Evolutionary conservation across 495 filamentous ascomycete genomes (phyloP), one percentile per base, ranked within the genome.

Genomic region (Trichocladium uniseriatum): DNA sequence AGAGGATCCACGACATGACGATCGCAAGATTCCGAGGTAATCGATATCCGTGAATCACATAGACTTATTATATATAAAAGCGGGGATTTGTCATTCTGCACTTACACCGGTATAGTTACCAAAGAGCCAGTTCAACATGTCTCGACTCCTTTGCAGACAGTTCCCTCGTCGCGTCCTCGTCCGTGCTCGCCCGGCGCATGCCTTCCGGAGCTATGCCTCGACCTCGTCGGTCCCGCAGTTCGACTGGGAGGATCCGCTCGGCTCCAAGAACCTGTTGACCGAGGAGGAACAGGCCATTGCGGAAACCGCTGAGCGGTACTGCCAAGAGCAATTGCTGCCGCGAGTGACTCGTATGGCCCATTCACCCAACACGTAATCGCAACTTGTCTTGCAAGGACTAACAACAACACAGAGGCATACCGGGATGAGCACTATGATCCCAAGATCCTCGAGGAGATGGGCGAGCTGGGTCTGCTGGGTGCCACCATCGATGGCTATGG

Each of bases 361-460:
- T 48, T 21, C 21, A 28, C 20, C 44, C 27, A n/a, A n/a, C n/a
- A n/a, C n/a, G n/a, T n/a, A n/a, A n/a, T n/a, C n/a, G n/a, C 29
- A 16, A 31, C 18, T 19, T 10, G 5, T 15, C 3, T 6, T 43
- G 38, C 31, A 3, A 6, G 11, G 9, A 29, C 56, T 60, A 48
- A 63, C 51, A 27, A 43, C 9, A 21, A 13, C 42, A 56, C 55
- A 96, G 92, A 97, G 70, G 94, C 92, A 53, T 96, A 96, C 69
- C 80, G 92, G 55, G 84, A 91, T 51, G 92, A 98, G 67, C 62
- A 94, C 62, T 98, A 91, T 67, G 92, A 98, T 66, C 77, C 77
- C 46, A 78, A 80, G 49, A 95, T 98, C 40, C 77, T 97, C 19
- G 76, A 79, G 60, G 92, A 98, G 69, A 98, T 98, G 92, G 92